A percentile compares a stretch with the other conserved stretches of the same genome.
phyloP scores from a whole-genome alignment of 176 grass and related monocot genomes.

The Dactylis glomerata region DNA sequence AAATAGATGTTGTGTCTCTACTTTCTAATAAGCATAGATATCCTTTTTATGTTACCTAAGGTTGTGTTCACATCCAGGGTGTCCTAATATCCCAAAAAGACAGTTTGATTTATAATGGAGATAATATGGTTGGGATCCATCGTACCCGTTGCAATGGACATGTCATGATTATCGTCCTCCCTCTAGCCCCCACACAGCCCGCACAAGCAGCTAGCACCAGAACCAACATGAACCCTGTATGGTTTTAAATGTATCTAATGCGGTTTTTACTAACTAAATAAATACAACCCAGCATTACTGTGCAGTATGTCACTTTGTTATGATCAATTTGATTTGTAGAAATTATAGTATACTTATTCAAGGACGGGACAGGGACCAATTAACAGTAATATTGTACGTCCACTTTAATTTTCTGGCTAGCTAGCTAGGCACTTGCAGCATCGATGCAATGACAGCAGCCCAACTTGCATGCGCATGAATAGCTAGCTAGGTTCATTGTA shows the following conservation, averaged over 20 bases:
- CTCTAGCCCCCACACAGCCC: not conserved
- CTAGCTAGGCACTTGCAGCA: constrained; percentile 1
- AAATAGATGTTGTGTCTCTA: not conserved
- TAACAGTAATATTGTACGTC: not conserved
- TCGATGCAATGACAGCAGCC: not conserved
- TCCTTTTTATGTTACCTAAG: not conserved
- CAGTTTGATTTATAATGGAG: not conserved
- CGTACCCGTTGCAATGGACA: not conserved
- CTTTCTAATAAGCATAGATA: not conserved
- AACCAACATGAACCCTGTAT: not conserved
- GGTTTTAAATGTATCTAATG: not conserved
- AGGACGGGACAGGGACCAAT: not conserved
- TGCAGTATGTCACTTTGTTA: not conserved
- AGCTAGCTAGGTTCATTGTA: constrained; percentile 29
- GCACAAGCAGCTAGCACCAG: not conserved
- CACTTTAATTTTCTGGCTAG: not conserved
- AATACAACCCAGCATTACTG: not conserved
- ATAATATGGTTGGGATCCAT: not conserved
- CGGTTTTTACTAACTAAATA: not conserved
- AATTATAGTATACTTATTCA: not conserved
- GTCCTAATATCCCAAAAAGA: not conserved
- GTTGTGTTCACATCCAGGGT: not conserved
- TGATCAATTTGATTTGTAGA: not conserved
- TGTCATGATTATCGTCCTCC: not conserved
- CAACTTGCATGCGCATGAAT: constrained; percentile 23